Conservation (phyloP, 768 basidiomycete genomes). For the Suillus bovinus region DNA sequence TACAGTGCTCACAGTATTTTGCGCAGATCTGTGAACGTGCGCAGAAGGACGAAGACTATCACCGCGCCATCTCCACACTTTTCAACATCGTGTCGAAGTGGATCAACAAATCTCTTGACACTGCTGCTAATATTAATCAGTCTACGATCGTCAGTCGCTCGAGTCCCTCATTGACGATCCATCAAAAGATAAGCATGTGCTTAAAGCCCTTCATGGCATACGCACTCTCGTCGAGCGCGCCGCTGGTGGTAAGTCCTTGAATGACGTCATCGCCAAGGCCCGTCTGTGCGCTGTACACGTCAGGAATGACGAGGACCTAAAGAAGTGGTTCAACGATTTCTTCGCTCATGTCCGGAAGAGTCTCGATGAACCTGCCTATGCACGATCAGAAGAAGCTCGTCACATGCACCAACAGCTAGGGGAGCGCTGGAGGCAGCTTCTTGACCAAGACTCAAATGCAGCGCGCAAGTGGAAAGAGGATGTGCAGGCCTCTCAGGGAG, state of each 20-base stretch:
- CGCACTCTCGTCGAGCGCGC: conserved; percentile 52
- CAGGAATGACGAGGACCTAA: conserved; percentile 53
- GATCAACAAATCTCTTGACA: conserved; percentile 50
- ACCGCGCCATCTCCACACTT: conserved; percentile 54
- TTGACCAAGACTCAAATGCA: conserved; percentile 43
- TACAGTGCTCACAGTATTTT: neutral
- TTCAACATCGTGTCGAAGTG: conserved; percentile 60
- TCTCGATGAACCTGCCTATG: conserved; percentile 53
- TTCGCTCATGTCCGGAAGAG: conserved; percentile 45
- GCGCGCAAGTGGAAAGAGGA: conserved; percentile 54
- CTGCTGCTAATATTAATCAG: conserved; percentile 44
- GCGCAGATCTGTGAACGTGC: conserved; percentile 63
- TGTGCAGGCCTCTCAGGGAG: conserved; percentile 43
- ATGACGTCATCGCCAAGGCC: conserved; percentile 44
- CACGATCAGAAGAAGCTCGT: conserved; percentile 46
- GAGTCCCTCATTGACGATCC: conserved; percentile 61
- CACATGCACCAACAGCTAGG: conserved; percentile 45
- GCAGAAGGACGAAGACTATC: conserved; percentile 60
- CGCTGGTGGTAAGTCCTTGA: conserved; percentile 48
- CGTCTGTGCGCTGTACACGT: conserved; percentile 48
- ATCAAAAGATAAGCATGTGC: conserved; percentile 61
- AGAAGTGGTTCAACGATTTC: conserved; percentile 55
- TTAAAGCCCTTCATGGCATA: conserved; percentile 46
- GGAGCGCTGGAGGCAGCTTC: conserved; percentile 49
- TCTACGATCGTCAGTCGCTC: too few species aligned